Evolutionary conservation across 495 filamentous ascomycete species (phyloP).

Genomic region (Lasiosphaeriaceae sp.): DNA sequence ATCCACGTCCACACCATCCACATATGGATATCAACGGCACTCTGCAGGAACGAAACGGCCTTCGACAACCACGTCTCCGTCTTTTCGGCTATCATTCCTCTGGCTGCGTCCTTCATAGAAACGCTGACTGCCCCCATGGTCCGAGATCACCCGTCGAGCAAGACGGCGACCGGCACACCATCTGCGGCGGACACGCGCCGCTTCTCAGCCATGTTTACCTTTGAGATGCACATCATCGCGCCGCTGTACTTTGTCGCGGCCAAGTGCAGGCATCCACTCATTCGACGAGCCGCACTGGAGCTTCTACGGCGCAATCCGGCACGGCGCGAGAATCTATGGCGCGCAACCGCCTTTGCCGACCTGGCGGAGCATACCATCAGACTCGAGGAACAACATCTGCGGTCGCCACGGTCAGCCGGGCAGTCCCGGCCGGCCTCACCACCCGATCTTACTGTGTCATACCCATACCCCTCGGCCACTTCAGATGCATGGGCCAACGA

Average conservation of each 20-base stretch:
- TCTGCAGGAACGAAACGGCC: conserved; percentile 30
- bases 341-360: conserved; percentile 31
- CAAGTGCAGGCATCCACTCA: conserved; percentile 44
- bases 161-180: neutral
- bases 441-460: conserved; percentile 3
- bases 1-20: conserved; percentile 26
- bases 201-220: conserved; percentile 38
- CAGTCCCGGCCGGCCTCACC: conserved; percentile 13
- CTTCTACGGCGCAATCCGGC: conserved; percentile 33
- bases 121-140: conserved; percentile 3
- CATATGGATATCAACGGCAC: conserved; percentile 36
- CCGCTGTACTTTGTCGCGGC: conserved; percentile 47
- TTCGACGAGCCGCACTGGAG: conserved; percentile 41
- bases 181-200: conserved; percentile 14
- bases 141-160: conserved; percentile 7
- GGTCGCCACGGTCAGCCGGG: neutral
- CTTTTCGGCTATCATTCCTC: conserved; percentile 36
- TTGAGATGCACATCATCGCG: conserved; percentile 49
- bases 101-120: conserved; percentile 27
- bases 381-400: conserved; percentile 30
- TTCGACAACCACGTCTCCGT: conserved; percentile 35
- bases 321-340: conserved; percentile 37
- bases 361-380: conserved; percentile 30
- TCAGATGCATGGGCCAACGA: conserved; percentile 14
- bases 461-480: conserved; percentile 4